Percentiles rank a stretch among this genome's conserved stretches.
Conservation (phyloP, 345 rosid species). For the Citrus hindsii region DNA sequence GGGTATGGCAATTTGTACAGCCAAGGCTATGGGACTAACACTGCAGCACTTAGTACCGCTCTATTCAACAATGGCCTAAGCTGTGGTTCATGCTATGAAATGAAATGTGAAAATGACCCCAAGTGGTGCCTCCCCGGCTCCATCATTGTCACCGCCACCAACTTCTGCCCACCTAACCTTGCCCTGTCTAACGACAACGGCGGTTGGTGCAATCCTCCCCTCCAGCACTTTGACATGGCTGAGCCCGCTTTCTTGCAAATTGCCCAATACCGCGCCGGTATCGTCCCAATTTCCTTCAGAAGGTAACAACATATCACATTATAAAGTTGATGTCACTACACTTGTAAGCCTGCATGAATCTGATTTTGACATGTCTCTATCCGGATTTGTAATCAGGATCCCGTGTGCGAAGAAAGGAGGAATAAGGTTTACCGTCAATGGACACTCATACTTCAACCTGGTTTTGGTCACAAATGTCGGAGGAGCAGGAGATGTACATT, state of each 20-base stretch:
- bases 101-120: slow-evolving; percentile 61
- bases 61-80: slow-evolving; percentile 75
- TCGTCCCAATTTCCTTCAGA: slow-evolving; percentile 84
- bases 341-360: neutral
- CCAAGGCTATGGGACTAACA: slow-evolving; percentile 80
- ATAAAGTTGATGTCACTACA: neutral
- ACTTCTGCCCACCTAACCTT: slow-evolving; percentile 84
- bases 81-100: slow-evolving; percentile 75
- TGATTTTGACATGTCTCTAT: neutral
- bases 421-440: slow-evolving; percentile 78
- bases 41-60: slow-evolving; percentile 78
- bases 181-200: slow-evolving; percentile 77
- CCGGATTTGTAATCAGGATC: slow-evolving; percentile 42
- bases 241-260: slow-evolving; percentile 93
- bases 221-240: slow-evolving; percentile 91
- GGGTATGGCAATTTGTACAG: slow-evolving; percentile 70
- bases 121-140: slow-evolving; percentile 67
- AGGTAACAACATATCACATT: slow-evolving; percentile 34
- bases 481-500: slow-evolving; percentile 76
- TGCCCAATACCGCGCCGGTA: slow-evolving; percentile 92
- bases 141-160: slow-evolving; percentile 75
- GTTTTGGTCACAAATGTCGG: slow-evolving; percentile 81
- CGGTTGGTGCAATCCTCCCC: slow-evolving; percentile 99
- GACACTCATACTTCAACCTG: slow-evolving; percentile 93
- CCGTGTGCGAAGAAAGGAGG: slow-evolving; percentile 91